Conservation (phyloP, 2,329 filamentous ascomycete genomes). For the Cordyceps militaris region DNA sequence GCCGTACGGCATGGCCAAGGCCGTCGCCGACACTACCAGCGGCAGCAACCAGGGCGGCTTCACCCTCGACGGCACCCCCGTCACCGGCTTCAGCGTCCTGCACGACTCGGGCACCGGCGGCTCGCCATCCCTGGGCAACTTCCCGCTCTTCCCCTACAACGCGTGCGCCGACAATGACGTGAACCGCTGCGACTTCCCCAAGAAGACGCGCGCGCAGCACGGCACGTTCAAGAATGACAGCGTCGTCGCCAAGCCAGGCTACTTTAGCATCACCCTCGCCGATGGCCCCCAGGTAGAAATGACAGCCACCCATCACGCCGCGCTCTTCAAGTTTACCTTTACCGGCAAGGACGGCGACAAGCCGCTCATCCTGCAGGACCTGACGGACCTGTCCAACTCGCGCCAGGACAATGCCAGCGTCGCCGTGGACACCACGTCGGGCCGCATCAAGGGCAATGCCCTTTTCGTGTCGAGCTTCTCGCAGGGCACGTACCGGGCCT, state of each 20-base stretch:
- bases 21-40: constrained; percentile 48
- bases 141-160: constrained; percentile 62
- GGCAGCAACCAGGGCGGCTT: constrained; percentile 51
- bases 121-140: constrained; percentile 61
- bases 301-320: constrained; percentile 58
- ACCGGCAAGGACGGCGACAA: constrained; percentile 30
- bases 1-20: constrained; percentile 47
- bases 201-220: constrained; percentile 32
- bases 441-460: constrained; percentile 56
- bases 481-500: constrained; percentile 49
- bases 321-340: constrained; percentile 61
- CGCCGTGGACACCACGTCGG: constrained; percentile 45
- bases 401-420: constrained; percentile 51
- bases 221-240: constrained; percentile 42
- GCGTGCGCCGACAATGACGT: constrained; percentile 55
- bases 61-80: constrained; percentile 40
- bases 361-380: constrained; percentile 59
- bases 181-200: constrained; percentile 54
- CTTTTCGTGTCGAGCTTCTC: constrained; percentile 60
- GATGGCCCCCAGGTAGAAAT: constrained; percentile 57
- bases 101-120: constrained; percentile 54
- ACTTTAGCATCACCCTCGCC: constrained; percentile 55
- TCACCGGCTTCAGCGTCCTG: constrained; percentile 51
- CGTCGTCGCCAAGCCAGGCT: constrained; percentile 54
- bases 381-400: constrained; percentile 56